Evolutionary conservation across 2,329 filamentous ascomycete species (phyloP).

Genomic region (Trichophyton equinum): DNA sequence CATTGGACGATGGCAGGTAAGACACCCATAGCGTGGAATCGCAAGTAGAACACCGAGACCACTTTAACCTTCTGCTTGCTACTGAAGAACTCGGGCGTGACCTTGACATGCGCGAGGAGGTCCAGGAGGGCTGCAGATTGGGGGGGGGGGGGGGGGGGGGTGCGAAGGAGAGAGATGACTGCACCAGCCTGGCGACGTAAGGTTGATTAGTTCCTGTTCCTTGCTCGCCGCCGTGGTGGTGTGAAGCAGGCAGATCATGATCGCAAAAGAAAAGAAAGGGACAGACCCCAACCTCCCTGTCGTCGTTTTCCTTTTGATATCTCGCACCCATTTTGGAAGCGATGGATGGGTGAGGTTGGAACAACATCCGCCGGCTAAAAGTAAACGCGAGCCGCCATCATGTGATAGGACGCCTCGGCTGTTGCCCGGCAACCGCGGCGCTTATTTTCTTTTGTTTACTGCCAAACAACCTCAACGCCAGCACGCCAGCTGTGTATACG

Average conservation of each 20-base stretch:
- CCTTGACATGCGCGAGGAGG: background rate
- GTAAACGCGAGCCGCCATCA: background rate
- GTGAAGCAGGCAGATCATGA: conserved; percentile 1
- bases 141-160: too few species aligned
- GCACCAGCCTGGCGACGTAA: background rate
- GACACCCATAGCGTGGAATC: background rate
- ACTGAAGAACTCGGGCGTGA: background rate
- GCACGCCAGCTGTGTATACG: background rate
- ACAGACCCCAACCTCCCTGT: background rate
- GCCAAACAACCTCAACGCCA: background rate
- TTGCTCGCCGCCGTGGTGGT: background rate
- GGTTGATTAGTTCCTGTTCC: background rate
- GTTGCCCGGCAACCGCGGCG: background rate
- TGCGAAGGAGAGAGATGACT: background rate
- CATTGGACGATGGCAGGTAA: background rate
- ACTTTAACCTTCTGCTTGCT: background rate
- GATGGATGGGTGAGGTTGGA: too few species aligned
- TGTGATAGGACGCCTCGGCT: background rate
- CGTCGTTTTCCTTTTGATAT: background rate
- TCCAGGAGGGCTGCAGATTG: background rate
- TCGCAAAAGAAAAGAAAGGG: background rate
- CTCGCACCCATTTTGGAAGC: background rate
- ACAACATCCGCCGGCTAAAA: background rate
- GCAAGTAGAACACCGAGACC: background rate
- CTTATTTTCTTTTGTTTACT: background rate